phyloP scores from a whole-genome alignment of 306 rosid species.

The Malus orientalis region DNA sequence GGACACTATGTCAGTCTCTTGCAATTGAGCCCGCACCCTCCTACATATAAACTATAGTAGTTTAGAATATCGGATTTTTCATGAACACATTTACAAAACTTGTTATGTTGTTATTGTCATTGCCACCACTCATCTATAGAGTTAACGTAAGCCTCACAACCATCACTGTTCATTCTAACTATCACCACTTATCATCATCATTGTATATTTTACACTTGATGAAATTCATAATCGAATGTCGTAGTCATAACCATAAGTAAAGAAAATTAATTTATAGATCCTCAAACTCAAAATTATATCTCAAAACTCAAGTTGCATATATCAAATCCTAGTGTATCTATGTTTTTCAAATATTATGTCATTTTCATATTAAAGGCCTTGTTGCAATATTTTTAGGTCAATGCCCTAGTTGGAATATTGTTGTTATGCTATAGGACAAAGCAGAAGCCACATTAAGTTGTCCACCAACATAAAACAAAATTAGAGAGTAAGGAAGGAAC shows the following conservation, averaged over 20 bases:
- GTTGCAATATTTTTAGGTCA: background rate
- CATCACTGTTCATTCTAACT: background rate
- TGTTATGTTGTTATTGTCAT: too few relatives aligned
- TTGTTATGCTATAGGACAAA: background rate
- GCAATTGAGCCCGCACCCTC: too few relatives aligned
- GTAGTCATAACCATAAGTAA: background rate
- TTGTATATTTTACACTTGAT: background rate
- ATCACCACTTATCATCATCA: background rate
- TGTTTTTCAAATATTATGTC: background rate
- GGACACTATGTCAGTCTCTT: too few relatives aligned
- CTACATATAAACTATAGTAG: too few relatives aligned
- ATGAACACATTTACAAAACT: too few relatives aligned
- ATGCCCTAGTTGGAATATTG: background rate
- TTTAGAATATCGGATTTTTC: too few relatives aligned
- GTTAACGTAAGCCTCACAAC: too few relatives aligned
- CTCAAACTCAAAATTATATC: background rate
- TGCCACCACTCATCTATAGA: too few relatives aligned
- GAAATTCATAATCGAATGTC: background rate
- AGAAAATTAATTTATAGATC: too few relatives aligned
- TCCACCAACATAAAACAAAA: background rate
- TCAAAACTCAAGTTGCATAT: background rate
- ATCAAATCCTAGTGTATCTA: background rate
- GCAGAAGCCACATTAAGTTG: background rate
- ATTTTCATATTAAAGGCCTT: background rate
- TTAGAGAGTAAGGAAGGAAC: background rate